phyloP scores from a whole-genome alignment of 202 grass and related monocot species.

The Panicum hallii region DNA sequence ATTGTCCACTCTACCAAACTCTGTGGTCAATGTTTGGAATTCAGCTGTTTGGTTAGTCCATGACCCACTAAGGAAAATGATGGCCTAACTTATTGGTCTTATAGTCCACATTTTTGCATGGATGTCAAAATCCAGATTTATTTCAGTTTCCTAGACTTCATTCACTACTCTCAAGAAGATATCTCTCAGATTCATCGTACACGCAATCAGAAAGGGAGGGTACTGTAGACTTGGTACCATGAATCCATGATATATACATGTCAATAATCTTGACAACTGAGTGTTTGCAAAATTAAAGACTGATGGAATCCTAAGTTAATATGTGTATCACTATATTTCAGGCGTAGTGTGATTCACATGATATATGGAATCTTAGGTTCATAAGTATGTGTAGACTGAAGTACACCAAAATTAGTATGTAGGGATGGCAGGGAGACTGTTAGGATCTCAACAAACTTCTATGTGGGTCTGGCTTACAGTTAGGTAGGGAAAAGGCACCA shows the following conservation, averaged over 20 bases:
- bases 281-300: background rate
- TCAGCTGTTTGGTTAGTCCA: conserved; percentile 28
- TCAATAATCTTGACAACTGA: background rate
- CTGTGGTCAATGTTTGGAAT: background rate
- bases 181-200: background rate
- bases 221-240: no score
- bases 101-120: conserved; percentile 19
- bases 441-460: conserved; percentile 30
- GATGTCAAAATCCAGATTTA: background rate
- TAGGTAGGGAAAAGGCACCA: background rate
- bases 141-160: background rate
- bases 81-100: conserved; percentile 16
- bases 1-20: conserved; percentile 33
- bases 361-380: background rate
- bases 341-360: background rate
- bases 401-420: background rate
- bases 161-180: background rate
- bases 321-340: background rate
- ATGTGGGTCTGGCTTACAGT: background rate
- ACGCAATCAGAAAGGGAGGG: background rate
- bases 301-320: background rate
- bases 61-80: conserved; percentile 23
- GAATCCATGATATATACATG: background rate
- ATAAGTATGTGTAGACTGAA: background rate
- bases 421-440: background rate